phyloP scores from a whole-genome alignment of 139 green algal genomes.

The Zygnema circumcarinatum region DNA sequence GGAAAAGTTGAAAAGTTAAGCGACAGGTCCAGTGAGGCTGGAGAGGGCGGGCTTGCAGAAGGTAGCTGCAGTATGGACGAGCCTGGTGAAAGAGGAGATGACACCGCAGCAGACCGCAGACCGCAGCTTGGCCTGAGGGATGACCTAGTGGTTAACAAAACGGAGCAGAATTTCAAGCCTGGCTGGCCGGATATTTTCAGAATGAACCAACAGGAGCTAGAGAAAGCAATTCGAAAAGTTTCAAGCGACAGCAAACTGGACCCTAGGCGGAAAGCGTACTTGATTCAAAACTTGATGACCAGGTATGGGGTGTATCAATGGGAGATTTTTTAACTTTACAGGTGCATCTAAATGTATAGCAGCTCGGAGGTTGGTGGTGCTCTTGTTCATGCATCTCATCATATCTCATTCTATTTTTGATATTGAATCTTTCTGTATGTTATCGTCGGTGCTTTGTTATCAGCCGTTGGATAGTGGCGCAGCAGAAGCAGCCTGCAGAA shows the following conservation, averaged over 20 bases:
- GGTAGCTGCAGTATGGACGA: not conserved
- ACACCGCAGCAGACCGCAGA: not conserved
- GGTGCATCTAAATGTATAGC: too few species aligned
- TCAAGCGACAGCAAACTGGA: constrained; percentile 85
- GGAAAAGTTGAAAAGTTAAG: not conserved
- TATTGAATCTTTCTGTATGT: not conserved
- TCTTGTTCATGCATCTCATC: too few species aligned
- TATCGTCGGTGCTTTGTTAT: not conserved
- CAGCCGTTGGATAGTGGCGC: constrained; percentile 80
- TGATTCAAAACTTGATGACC: constrained; percentile 97
- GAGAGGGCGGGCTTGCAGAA: not conserved
- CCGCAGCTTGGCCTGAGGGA: too few species aligned
- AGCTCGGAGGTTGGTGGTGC: too few species aligned
- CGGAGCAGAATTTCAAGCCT: constrained; percentile 72
- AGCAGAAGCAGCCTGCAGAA: constrained; percentile 76
- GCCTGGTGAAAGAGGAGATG: not conserved
- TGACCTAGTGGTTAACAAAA: not conserved
- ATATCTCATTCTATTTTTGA: not conserved
- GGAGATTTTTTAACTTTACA: too few species aligned
- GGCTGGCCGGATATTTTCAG: constrained; percentile 98
- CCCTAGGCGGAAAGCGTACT: constrained; percentile 90
- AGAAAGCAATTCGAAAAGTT: constrained; percentile 89
- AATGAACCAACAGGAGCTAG: constrained; percentile 98
- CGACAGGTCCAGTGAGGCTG: not conserved
- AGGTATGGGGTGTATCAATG: constrained; percentile 36